Base-by-base conservation (phyloP, 2,329 filamentous ascomycete species). In the Fusarium tuaranense region DNA sequence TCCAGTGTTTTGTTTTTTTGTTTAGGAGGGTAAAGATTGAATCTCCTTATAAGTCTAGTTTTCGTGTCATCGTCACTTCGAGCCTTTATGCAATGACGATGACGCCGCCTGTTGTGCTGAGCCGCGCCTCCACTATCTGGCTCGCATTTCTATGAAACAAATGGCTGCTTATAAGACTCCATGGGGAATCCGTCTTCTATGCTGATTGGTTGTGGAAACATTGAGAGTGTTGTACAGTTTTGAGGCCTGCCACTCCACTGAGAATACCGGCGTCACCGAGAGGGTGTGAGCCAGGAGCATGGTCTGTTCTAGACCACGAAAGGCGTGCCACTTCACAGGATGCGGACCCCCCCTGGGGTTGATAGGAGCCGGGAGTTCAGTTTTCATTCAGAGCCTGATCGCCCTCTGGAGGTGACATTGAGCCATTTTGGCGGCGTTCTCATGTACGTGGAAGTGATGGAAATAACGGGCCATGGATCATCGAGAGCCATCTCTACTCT, bases 401-500 rank as follows among this genome's bases (percentile, higher is more conserved):
- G 8, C 22, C 5, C 7, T 32, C 48, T n/a, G 30, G 9, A 7
- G 13, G 10, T 30, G 10, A n/a, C 7, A 10, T 7, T 12, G 3
- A 5, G 25, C 16, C 25, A 25, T 25, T 12, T 8, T 12, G 9
- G 10, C 14, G 16, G 22, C 14, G 4, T 18, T 48, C 10, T 7
- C 8, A 7, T 51, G 9, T 30, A 4, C 3, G n/a, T 51, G 16
- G 8, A 4, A 30, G 9, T 4, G 3, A 30, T 51, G 16, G 9
- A 4, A 32, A 10, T 2, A 7, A n/a, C 9, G 13, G 9, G 2
- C 25, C 5, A 20, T 20, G 6, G 14, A 2, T 4, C 2, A 10
- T 51, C 0, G 16, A 30, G 18, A 53, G 7, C 10, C 16, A 8
- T 30, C 18, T n/a, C 6, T 2, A 22, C 10, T 5, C 7, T n/a